These are phyloP conservation scores for Datura wrightii DNA, from an alignment of 257 asterid genomes.

Conservation along the genomic window DNA sequence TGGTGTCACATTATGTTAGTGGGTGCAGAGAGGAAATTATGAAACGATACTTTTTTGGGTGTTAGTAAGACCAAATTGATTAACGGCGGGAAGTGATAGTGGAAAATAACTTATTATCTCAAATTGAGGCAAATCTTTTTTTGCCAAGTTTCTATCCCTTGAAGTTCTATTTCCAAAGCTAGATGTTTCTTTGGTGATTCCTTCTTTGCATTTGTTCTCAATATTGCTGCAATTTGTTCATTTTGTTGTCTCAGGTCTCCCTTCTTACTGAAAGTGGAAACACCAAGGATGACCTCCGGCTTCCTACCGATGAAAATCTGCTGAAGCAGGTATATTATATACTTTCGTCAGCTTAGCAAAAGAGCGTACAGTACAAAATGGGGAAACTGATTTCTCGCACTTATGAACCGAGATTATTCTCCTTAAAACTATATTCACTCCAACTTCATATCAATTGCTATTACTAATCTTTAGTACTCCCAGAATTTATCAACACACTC, in stretches of 20 bases:
- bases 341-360: neutral
- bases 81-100: neutral
- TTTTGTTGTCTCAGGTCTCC: conserved; percentile 55
- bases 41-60: neutral
- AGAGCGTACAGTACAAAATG: neutral
- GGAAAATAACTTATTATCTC: neutral
- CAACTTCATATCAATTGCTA: neutral
- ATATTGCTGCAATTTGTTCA: neutral
- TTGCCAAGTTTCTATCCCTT: neutral
- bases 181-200: neutral
- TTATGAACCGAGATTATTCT: neutral
- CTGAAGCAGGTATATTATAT: conserved; percentile 58
- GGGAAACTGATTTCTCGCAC: neutral
- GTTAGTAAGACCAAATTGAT: neutral
- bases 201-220: neutral
- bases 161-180: neutral
- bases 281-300: conserved; percentile 79
- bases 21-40: neutral
- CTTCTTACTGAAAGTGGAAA: conserved; percentile 80
- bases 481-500: neutral
- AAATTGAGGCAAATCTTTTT: neutral
- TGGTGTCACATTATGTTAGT: neutral
- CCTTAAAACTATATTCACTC: neutral
- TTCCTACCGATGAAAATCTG: conserved; percentile 76
- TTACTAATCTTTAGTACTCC: neutral